Percentiles rank a stretch among this genome's conserved stretches.
Evolutionary conservation across 495 filamentous ascomycete species (phyloP).

Genomic region (Aeminium ludgeri): DNA sequence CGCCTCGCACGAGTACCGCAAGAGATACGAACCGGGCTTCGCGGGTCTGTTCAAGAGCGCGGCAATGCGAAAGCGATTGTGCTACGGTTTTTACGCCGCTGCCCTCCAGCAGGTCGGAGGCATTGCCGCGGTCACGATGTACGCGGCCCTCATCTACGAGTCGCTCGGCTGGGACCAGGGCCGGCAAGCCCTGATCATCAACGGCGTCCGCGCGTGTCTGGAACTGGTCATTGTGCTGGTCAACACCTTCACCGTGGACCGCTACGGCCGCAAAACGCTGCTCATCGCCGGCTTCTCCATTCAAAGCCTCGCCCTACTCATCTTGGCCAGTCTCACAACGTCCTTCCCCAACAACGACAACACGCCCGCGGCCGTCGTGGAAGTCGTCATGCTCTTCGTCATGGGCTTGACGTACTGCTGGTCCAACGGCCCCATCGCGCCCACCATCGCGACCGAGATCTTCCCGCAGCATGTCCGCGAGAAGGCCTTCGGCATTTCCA

Average conservation of each 20-base stretch:
- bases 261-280: slow-evolving; percentile 23
- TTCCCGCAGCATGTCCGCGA: slow-evolving; percentile 27
- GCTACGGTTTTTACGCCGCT: slow-evolving; percentile 25
- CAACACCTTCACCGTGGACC: slow-evolving; percentile 27
- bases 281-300: slow-evolving; percentile 24
- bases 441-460: slow-evolving; percentile 24
- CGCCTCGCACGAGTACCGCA: slow-evolving; percentile 22
- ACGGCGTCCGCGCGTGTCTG: slow-evolving; percentile 25
- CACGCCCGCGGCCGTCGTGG: slow-evolving; percentile 23
- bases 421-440: slow-evolving; percentile 25
- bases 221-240: slow-evolving; percentile 26
- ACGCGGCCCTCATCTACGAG: slow-evolving; percentile 26
- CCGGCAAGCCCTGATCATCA: slow-evolving; percentile 24
- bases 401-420: slow-evolving; percentile 27
- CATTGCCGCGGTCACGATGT: slow-evolving; percentile 22
- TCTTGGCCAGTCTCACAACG: slow-evolving; percentile 23
- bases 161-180: slow-evolving; percentile 25
- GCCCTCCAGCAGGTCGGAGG: slow-evolving; percentile 23
- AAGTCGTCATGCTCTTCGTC: slow-evolving; percentile 27
- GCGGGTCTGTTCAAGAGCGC: slow-evolving; percentile 21
- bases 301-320: slow-evolving; percentile 21
- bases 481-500: slow-evolving; percentile 24
- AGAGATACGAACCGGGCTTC: slow-evolving; percentile 20
- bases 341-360: slow-evolving; percentile 24
- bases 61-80: slow-evolving; percentile 25